Percentiles rank a stretch among this genome's conserved stretches.
These are phyloP conservation scores for Blattamonas nauphoetae DNA, from an alignment of 78 protist species.

Conservation along the genomic window DNA sequence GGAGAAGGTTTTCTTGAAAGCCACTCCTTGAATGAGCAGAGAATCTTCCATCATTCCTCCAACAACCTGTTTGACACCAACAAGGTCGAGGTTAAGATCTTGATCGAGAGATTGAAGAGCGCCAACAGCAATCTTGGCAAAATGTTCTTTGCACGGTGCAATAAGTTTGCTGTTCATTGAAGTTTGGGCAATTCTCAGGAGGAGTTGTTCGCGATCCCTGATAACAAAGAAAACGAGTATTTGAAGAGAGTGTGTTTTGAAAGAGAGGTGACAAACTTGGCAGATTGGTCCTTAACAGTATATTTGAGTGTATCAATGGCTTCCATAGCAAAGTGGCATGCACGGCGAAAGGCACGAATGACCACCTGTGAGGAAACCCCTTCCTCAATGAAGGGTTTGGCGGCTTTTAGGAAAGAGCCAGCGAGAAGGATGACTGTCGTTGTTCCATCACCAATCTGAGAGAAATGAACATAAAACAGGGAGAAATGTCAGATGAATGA, in stretches of 20 bases:
- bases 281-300: background rate
- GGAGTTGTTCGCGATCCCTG: slow-evolving; percentile 49
- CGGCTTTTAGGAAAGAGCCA: slow-evolving; percentile 81
- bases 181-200: slow-evolving; percentile 86
- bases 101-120: slow-evolving; percentile 74
- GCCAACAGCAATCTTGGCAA: slow-evolving; percentile 88
- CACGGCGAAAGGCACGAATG: slow-evolving; percentile 66
- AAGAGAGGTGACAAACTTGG: background rate
- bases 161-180: slow-evolving; percentile 92
- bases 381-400: slow-evolving; percentile 91
- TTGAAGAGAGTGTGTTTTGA: background rate
- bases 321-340: slow-evolving; percentile 37
- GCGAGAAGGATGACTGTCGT: slow-evolving; percentile 95
- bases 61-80: slow-evolving; percentile 92
- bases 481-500: background rate
- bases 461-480: background rate
- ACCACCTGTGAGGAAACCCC: slow-evolving; percentile 93
- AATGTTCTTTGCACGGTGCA: slow-evolving; percentile 61
- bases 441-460: slow-evolving; percentile 96
- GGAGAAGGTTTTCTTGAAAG: slow-evolving; percentile 97
- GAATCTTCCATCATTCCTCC: slow-evolving; percentile 90
- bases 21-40: slow-evolving; percentile 92
- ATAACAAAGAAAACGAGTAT: background rate
- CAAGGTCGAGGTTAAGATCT: slow-evolving; percentile 65
- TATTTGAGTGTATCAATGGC: background rate